Evolutionary conservation across 2,329 filamentous ascomycete species (phyloP), one percentile per base, ranked within the genome.

Genomic region (Paradendryphiella salina): DNA sequence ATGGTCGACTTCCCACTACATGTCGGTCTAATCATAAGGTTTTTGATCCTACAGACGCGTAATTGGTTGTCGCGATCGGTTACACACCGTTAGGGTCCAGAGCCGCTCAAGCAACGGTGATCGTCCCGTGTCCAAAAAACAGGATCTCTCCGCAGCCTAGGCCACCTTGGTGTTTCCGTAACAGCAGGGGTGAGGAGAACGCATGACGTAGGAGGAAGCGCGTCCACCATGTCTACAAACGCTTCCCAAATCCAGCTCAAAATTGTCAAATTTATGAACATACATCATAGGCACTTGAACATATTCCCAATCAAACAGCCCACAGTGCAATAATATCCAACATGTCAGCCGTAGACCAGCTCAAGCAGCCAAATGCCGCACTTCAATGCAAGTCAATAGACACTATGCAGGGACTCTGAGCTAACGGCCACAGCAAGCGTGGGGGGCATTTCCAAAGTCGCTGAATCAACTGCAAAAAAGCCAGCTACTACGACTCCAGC

Each of bases 311-410:
- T 26, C 18, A 15, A 32, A 15, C 11, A 33, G 18, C 9, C 28
- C 10, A 28, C n/a, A 14, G n/a, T 26, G 18, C 20, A 36, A n/a
- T 40, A 10, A n/a, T 9, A 21, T 15, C 1, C 50, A 65, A 43
- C 7, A 72, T 72, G 69, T 65, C 67, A 14, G 61, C 63, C n/a
- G 50, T 75, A 18, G 67, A 73, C 26, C 64, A 74, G 9, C 59
- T 76, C 39, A 76, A 76, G 64, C 66, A 75, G 59, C 74, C 76
- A 57, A 74, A 74, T 48, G 69, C 66, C 52, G 70, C 69, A 15
- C 66, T 76, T 29, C 69, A 76, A 65, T 67, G 75, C 76, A 61
- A 50, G 71, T 15, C 32, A 3, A 11, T 17, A n/a, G 18, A n/a
- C 32, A 5, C 10, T 5, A 4, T 20, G 41, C 20, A 20, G n/a